A percentile compares a stretch with the other conserved stretches of the same genome.
Evolutionary conservation across 2,329 filamentous ascomycete species (phyloP).

Genomic region (Sporothrix brunneoviolacea): DNA sequence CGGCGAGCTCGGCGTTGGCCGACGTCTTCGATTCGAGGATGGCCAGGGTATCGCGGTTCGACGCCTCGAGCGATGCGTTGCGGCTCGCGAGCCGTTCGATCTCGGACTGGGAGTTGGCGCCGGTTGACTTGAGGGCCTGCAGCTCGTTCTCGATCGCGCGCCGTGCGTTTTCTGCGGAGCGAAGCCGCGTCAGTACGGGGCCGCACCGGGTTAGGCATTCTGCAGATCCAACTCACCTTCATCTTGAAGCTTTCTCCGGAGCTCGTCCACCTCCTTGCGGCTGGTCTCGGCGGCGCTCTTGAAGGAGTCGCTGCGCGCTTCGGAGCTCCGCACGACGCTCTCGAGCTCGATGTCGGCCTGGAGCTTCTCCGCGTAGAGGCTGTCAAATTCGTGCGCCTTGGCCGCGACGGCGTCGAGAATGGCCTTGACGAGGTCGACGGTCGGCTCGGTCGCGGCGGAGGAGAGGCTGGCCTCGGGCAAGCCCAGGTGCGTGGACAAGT

Average conservation of each 20-base stretch:
- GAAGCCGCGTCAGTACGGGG: conserved; percentile 14
- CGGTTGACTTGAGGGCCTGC: conserved; percentile 67
- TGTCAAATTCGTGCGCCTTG: conserved; percentile 78
- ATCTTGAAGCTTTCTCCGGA: conserved; percentile 72
- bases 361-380: conserved; percentile 79
- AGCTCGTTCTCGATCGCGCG: conserved; percentile 76
- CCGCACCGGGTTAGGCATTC: no score
- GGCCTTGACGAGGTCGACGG: conserved; percentile 66
- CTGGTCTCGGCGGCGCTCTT: conserved; percentile 78
- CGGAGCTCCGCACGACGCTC: conserved; percentile 75
- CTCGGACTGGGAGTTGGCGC: conserved; percentile 66
- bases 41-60: conserved; percentile 83
- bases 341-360: conserved; percentile 89
- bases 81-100: conserved; percentile 72
- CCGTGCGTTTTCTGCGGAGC: conserved; percentile 60
- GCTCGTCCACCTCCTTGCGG: conserved; percentile 73
- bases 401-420: conserved; percentile 67
- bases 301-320: conserved; percentile 73
- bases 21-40: conserved; percentile 85
- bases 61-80: conserved; percentile 79
- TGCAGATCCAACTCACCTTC: conserved; percentile 55
- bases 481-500: conserved; percentile 65
- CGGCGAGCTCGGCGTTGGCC: conserved; percentile 76
- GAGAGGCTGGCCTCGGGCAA: conserved; percentile 59
- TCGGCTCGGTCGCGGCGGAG: conserved; percentile 59